Percentiles rank a stretch among this genome's conserved stretches.
Evolutionary conservation across 169 alveolate genomes (phyloP).

Genomic region (Eimeria acervulina): DNA sequence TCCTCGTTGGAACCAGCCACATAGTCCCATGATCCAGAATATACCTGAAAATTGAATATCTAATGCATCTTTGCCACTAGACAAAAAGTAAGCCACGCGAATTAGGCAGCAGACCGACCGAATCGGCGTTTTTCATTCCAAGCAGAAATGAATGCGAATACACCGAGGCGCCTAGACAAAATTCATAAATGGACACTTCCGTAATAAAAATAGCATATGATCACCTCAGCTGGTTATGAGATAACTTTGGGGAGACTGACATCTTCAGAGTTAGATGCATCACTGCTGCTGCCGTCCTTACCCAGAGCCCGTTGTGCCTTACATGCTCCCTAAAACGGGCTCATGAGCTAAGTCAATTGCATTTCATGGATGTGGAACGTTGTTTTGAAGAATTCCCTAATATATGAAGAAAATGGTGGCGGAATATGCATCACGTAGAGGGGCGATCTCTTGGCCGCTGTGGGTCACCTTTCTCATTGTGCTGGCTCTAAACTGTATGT

Average conservation of each 20-base stretch:
- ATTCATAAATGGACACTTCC: not conserved
- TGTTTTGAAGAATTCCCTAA: not conserved
- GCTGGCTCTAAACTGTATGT: not conserved
- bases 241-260: not conserved
- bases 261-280: not conserved
- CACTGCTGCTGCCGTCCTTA: not conserved
- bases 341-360: not conserved
- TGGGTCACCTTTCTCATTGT: conserved; percentile 29
- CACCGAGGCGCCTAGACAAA: not conserved
- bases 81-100: not conserved
- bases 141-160: not conserved
- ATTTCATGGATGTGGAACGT: not conserved
- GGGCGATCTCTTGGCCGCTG: not conserved
- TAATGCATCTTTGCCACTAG: not conserved
- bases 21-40: not conserved
- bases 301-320: not conserved
- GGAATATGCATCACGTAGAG: not conserved
- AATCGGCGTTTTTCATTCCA: not conserved
- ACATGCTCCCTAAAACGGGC: not conserved
- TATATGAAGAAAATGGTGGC: not conserved
- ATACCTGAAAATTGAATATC: not conserved
- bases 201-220: not conserved
- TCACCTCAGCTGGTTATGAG: not conserved
- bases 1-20: not conserved
- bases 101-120: too few relatives aligned